phyloP scores from a whole-genome alignment of 2,329 filamentous ascomycete species.

The Intubia oerlemansii region DNA sequence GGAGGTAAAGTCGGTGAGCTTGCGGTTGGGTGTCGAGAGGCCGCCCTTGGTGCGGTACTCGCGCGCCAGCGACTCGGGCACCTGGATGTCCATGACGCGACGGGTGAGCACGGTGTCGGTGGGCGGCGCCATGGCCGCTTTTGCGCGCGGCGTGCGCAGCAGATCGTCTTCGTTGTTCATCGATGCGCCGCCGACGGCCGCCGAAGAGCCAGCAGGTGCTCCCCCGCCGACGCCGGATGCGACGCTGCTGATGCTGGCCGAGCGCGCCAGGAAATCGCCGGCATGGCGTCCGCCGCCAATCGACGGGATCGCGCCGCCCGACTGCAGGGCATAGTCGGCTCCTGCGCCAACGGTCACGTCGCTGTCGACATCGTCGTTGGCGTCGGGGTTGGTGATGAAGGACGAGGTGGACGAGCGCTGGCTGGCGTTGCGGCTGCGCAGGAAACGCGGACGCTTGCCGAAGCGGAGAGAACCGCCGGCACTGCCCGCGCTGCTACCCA shows the following conservation, averaged over 20 bases:
- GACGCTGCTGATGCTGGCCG: conserved; percentile 79
- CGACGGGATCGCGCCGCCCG: conserved; percentile 50
- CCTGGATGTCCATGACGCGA: conserved; percentile 74
- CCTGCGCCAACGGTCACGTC: conserved; percentile 47
- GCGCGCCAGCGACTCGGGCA: conserved; percentile 69
- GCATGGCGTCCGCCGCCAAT: conserved; percentile 25
- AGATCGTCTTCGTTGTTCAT: conserved; percentile 17
- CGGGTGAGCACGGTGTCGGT: conserved; percentile 79
- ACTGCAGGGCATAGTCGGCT: conserved; percentile 64
- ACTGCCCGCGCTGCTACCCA: background rate
- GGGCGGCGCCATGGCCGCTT: conserved; percentile 31
- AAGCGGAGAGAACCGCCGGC: conserved; percentile 23
- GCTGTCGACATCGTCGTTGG: conserved; percentile 41
- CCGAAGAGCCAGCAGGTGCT: conserved; percentile 28
- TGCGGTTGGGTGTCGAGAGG: conserved; percentile 31
- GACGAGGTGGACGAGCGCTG: conserved; percentile 40
- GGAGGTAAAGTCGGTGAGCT: conserved; percentile 28
- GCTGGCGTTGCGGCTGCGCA: conserved; percentile 34
- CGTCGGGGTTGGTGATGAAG: conserved; percentile 29
- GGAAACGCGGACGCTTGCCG: conserved; percentile 30
- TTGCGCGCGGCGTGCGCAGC: conserved; percentile 51
- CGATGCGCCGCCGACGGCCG: conserved; percentile 18
- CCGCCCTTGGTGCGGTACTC: conserved; percentile 65
- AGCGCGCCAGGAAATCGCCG: conserved; percentile 42
- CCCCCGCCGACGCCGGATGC: conserved; percentile 44